Conservation (phyloP, 169 alveolate species). For the Eimeria sp. region DNA sequence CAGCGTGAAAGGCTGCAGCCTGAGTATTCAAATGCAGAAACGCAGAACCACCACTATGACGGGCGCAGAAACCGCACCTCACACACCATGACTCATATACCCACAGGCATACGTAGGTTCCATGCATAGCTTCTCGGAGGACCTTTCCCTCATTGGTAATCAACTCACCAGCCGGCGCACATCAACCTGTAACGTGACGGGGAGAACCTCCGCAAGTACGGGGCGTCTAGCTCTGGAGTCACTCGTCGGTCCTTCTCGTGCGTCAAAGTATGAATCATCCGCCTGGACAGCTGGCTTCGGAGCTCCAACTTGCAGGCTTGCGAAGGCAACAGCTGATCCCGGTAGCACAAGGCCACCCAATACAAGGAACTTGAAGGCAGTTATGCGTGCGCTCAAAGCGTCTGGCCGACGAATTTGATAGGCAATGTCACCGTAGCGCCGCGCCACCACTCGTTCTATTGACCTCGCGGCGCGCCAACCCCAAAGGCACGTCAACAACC, state of each 20-base stretch:
- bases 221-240: background rate
- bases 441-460: conserved; percentile 64
- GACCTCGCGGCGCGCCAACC: conserved; percentile 78
- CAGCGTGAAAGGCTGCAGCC: conserved; percentile 31
- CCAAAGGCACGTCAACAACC: conserved; percentile 77
- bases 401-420: conserved; percentile 86
- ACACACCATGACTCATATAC: no score
- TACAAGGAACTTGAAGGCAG: conserved; percentile 83
- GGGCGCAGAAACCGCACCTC: background rate
- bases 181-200: background rate
- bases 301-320: conserved; percentile 14
- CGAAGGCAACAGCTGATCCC: conserved; percentile 71
- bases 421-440: conserved; percentile 83
- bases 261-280: background rate
- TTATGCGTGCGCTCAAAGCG: conserved; percentile 75
- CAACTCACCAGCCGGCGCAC: conserved; percentile 57
- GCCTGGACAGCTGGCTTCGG: background rate
- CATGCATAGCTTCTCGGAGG: background rate
- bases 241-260: background rate
- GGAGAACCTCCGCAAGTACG: conserved; percentile 8
- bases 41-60: background rate
- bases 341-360: conserved; percentile 72
- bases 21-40: background rate
- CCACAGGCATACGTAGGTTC: background rate
- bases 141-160: background rate